Evolutionary conservation across 2,329 filamentous ascomycete species (phyloP), one percentile per base, ranked within the genome.

Genomic region (Fusarium buharicum): DNA sequence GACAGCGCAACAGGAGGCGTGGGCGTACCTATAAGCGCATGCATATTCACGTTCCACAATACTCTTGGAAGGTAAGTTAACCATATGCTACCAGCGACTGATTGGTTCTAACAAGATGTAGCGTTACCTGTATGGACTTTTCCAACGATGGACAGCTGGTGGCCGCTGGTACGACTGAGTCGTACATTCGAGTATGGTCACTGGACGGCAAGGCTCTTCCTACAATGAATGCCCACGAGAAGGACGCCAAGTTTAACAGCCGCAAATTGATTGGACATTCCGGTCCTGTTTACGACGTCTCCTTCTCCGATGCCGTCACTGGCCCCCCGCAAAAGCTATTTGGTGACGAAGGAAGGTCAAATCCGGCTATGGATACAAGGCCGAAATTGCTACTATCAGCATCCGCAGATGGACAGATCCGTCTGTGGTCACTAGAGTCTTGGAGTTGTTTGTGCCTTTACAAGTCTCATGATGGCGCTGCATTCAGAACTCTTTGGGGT

Each of bases 31-130:
- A 83, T 97, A 57, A 96, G 93, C 70, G 89, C 96, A 20, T 95
- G 92, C 81, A 98, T 98, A 91, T 97, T 96, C 74, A 99, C 95
- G 1, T 97, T 98, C 72, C 95, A 99, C 80, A 99, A 99, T 76
- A 96, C 92, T 0, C 89, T 93, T 62, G 93, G 96, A 76, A 90
- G 87, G 92, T 93, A 79, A 80, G 86, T 52, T 22, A 6, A 39
- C 7, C 16, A 9, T 27, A 10, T 9, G 9, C 22, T 31, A 13
- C 6, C 4, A 2, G 6, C 4, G 3, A 13, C n/a, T 3, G 4
- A 1, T 16, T 14, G 9, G 16, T 46, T 50, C 66, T 75, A 55
- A 70, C 52, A 16, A 16, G 13, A 6, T 45, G 31, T 50, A 94
- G 91, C 52, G 85, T 97, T 56, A 93, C 92, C n/a, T 96, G 91